A percentile compares a stretch with the other conserved stretches of the same genome.
phyloP scores from a whole-genome alignment of 345 rosid genomes.

The Alliaria petiolata region DNA sequence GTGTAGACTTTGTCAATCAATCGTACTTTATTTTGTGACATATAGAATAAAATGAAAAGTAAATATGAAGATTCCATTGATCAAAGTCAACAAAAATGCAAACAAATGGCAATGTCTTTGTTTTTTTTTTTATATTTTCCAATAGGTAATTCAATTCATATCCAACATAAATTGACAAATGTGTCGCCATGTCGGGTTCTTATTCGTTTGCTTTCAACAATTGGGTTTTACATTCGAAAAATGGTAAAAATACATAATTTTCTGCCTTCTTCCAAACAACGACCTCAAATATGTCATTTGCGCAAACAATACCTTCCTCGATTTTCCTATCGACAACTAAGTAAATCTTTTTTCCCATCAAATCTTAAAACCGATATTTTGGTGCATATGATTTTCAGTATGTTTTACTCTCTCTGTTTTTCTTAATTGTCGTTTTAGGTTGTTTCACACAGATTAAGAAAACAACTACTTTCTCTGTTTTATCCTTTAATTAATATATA shows the following conservation, averaged over 20 bases:
- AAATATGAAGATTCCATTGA: constrained; percentile 10
- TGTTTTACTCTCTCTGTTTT: no score
- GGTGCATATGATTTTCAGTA: neutral
- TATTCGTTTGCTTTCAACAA: neutral
- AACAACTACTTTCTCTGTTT: no score
- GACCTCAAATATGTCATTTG: neutral
- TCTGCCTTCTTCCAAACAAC: neutral
- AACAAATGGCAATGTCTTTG: constrained; percentile 5
- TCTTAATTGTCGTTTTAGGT: no score
- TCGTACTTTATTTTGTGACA: neutral
- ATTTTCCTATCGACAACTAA: neutral
- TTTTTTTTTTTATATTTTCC: neutral
- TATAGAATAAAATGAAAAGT: neutral
- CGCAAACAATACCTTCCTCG: neutral
- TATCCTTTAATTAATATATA: no score
- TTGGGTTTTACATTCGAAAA: neutral
- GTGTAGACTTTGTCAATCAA: constrained; percentile 27
- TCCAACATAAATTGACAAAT: constrained; percentile 1
- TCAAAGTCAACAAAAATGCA: constrained; percentile 30
- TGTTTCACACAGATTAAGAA: no score
- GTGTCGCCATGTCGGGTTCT: neutral
- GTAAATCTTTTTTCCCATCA: neutral
- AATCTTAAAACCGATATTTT: neutral
- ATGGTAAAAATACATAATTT: neutral
- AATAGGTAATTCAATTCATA: neutral